Evolutionary conservation across 176 grass and related monocot species (phyloP).

Genomic region (Leersia perrieri): DNA sequence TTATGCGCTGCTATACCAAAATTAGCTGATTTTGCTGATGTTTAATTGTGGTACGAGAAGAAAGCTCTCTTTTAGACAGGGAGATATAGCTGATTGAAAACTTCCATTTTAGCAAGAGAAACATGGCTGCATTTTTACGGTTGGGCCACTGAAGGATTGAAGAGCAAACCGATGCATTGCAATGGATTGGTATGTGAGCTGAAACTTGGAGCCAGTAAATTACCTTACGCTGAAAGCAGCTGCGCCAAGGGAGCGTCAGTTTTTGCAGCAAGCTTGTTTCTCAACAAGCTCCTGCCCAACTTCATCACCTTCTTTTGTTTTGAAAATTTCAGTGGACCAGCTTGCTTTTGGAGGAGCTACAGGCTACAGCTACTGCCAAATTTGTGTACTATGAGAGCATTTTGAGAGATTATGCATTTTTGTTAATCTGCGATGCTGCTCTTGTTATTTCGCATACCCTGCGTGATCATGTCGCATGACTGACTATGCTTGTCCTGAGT

Average conservation of each 20-base stretch:
- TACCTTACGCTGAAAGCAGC: slow-evolving; percentile 17
- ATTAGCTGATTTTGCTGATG: slow-evolving; percentile 32
- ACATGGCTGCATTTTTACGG: slow-evolving; percentile 13
- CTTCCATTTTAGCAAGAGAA: slow-evolving; percentile 22
- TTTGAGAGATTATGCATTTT: not conserved
- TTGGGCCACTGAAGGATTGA: not conserved
- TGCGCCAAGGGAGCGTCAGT: not conserved
- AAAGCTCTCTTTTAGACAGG: not conserved
- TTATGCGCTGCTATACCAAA: slow-evolving; percentile 2
- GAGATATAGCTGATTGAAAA: not conserved
- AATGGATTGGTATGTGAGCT: not conserved
- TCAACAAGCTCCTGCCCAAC: slow-evolving; percentile 16
- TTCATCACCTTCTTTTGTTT: not conserved
- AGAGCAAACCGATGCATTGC: not conserved
- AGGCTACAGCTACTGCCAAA: not conserved
- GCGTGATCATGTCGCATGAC: not conserved
- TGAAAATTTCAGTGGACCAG: not conserved
- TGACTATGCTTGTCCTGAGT: not conserved
- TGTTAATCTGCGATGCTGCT: not conserved
- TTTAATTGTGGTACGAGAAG: slow-evolving; percentile 14
- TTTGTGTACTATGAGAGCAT: slow-evolving; percentile 20
- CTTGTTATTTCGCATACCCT: not conserved
- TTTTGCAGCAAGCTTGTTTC: slow-evolving; percentile 20
- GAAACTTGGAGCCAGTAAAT: slow-evolving; percentile 14
- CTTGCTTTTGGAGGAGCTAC: not conserved